Evolutionary conservation across 2,329 filamentous ascomycete species (phyloP).

Genomic region (Sordariomycetes sp.): DNA sequence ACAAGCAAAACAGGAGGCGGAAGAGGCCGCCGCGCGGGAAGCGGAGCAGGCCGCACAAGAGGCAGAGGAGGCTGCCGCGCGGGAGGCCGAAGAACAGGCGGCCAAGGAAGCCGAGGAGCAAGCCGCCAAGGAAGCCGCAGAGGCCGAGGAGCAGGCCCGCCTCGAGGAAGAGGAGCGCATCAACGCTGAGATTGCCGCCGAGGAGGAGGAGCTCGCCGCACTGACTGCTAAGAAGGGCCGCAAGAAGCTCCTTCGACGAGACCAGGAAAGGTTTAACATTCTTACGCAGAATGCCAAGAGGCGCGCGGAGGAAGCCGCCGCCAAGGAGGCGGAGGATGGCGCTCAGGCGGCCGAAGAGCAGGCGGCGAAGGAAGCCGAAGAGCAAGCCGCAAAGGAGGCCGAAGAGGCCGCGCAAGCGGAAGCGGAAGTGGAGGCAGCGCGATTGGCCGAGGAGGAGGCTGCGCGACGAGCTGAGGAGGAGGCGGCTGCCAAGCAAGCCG

Average conservation of each 20-base stretch:
- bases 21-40: conserved; percentile 34
- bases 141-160: conserved; percentile 3
- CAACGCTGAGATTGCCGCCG: conserved; percentile 10
- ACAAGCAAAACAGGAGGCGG: conserved; percentile 24
- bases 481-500: conserved; percentile 19
- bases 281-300: conserved; percentile 19
- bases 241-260: conserved; percentile 31
- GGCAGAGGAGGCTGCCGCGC: conserved; percentile 36
- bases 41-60: conserved; percentile 26
- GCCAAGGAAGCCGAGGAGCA: conserved; percentile 17
- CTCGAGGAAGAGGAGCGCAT: conserved; percentile 8
- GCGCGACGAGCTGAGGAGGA: conserved; percentile 12
- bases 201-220: conserved; percentile 22
- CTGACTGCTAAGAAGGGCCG: conserved; percentile 34
- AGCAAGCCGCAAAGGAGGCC: conserved; percentile 17
- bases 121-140: background rate
- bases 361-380: conserved; percentile 18
- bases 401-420: conserved; percentile 14
- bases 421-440: conserved; percentile 17
- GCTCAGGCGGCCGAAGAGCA: conserved; percentile 12
- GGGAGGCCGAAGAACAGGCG: conserved; percentile 25
- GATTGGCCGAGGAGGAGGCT: conserved; percentile 12
- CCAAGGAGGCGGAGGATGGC: conserved; percentile 10
- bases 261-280: conserved; percentile 27
- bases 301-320: conserved; percentile 26